Conservation (phyloP, 441 rosid species). For the Mallotus repandus region DNA sequence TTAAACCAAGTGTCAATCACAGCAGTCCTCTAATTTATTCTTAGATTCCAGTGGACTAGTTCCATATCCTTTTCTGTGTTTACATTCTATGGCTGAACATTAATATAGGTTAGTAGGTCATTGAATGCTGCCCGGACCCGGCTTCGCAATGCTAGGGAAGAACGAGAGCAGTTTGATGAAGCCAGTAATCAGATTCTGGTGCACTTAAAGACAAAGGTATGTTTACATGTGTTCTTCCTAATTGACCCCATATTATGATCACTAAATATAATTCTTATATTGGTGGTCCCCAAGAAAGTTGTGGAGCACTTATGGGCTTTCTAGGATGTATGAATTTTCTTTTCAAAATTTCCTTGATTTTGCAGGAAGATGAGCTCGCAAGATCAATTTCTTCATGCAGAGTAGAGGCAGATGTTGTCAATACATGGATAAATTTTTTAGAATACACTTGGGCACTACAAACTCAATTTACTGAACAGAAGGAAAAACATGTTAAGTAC, state of each 20-base stretch:
- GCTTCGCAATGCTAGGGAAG: constrained; percentile 79
- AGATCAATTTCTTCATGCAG: constrained; percentile 64
- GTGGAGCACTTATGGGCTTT: not conserved
- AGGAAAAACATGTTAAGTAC: constrained; percentile 77
- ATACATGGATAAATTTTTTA: constrained; percentile 64
- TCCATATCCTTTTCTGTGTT: constrained; percentile 1
- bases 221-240: constrained; percentile 4
- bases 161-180: constrained; percentile 84
- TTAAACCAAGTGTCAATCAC: not conserved
- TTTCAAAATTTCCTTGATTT: constrained; percentile 24
- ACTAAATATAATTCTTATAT: not conserved
- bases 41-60: not conserved
- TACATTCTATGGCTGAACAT: constrained; percentile 17
- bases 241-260: constrained; percentile 5
- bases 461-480: constrained; percentile 43
- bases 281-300: not conserved
- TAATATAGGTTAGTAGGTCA: constrained; percentile 58
- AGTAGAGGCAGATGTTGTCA: constrained; percentile 76
- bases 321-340: not conserved
- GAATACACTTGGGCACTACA: constrained; percentile 66
- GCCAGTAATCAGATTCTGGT: constrained; percentile 78
- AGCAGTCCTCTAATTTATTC: not conserved
- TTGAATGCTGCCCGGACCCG: constrained; percentile 55
- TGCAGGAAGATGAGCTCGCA: constrained; percentile 84
- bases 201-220: constrained; percentile 74